These are phyloP conservation scores for Mentha longifolia DNA, from an alignment of 257 asterid species.

Conservation along the genomic window DNA sequence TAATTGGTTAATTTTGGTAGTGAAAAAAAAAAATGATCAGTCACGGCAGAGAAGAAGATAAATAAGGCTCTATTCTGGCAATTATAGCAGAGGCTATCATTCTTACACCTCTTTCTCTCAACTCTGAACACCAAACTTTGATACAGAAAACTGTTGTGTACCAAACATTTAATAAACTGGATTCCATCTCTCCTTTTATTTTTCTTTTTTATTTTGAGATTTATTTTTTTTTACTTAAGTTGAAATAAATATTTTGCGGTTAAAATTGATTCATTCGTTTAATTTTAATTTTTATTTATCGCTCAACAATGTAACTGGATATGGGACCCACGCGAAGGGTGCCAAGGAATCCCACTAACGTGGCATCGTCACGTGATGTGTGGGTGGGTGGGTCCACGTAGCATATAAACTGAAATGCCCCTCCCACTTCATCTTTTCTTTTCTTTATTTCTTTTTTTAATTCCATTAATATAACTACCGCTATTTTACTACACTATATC, in stretches of 20 bases:
- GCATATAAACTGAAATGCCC: neutral
- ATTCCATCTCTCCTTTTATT: neutral
- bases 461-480: neutral
- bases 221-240: neutral
- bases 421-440: neutral
- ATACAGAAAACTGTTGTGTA: neutral
- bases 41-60: constrained; percentile 24
- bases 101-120: constrained; percentile 8
- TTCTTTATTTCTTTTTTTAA: neutral
- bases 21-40: constrained; percentile 14
- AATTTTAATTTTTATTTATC: too few species aligned
- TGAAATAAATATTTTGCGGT: too few species aligned
- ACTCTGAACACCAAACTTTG: constrained; percentile 14
- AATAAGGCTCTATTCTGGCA: constrained; percentile 27
- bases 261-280: too few species aligned
- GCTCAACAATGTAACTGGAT: neutral
- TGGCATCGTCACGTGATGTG: constrained; percentile 32
- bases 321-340: neutral
- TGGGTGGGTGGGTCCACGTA: constrained; percentile 20
- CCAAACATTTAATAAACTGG: constrained; percentile 19
- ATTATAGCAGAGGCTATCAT: constrained; percentile 26
- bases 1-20: constrained; percentile 17
- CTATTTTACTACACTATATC: neutral
- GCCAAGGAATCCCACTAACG: constrained; percentile 27
- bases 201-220: neutral